Base-by-base conservation (phyloP, 371 early-diverging fungal genomes). In the Mortierella sp. region DNA sequence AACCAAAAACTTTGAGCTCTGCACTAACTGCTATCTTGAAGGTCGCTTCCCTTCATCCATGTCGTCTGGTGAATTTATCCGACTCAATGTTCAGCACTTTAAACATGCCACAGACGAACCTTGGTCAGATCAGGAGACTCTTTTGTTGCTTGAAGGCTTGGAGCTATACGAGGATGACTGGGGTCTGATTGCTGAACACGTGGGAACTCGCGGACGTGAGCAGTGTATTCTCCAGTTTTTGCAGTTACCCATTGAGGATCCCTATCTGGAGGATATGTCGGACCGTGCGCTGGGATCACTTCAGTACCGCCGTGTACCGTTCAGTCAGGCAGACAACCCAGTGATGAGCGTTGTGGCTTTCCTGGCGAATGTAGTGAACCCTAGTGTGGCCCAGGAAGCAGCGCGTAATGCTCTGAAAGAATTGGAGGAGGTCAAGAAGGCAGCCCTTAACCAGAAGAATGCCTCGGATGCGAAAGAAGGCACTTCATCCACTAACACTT, bases 121-220 rank as follows among this genome's bases (percentile, higher is more conserved):
- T 11, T 99, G 99, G 99, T 88, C 91, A 2, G 97, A 97, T 61
- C 93, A 98, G 82, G 99, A 99, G 81, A 95, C 94, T 14, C 84
- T 98, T 21, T 81, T 94, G 52, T 85, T 99, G 29, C 84, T 99
- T 43, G 99, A 99, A 83, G 99, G 94, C 0, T 85, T 99, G 28
- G 99, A 99, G 74, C 85, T 96, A 86, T 96, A 88, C 83, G 95
- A 95, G 51, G 97, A 99, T 70, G 97, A 99, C 83, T 99, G 99
- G 99, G 89, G 91, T 70, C 89, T 90, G 21, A 93, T 99, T 68
- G 89, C 97, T 6, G 93, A 93, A 50, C 95, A 98, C 73, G 98
- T 99, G 9, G 96, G 96, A 0, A 97, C 97, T 25, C 91, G 95
- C 46, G 89, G 94, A 9, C 89, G 94, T 50, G 97, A 98, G 57